Conservation (phyloP, 169 alveolate genomes). For the Eimeria acervulina region DNA sequence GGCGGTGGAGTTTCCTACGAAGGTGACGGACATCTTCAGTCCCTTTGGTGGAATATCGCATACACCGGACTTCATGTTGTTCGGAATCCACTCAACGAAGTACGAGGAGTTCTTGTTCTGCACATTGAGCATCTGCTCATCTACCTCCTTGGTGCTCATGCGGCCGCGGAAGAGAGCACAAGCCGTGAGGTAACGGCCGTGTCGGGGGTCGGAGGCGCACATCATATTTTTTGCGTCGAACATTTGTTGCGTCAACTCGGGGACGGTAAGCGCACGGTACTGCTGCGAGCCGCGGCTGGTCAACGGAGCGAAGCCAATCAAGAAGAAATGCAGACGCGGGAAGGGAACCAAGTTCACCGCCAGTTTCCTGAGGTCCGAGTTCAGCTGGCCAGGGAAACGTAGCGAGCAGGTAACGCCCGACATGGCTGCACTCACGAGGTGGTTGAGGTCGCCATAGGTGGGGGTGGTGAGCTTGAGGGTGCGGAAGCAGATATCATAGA, state of each 20-base stretch:
- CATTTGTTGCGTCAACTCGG: slow-evolving; percentile 99
- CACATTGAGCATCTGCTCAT: slow-evolving; percentile 99
- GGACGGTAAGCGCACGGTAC: slow-evolving; percentile 99
- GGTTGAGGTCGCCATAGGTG: slow-evolving; percentile 96
- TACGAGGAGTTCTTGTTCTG: slow-evolving; percentile 99
- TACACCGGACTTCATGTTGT: slow-evolving; percentile 97
- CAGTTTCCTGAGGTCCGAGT: slow-evolving; percentile 97
- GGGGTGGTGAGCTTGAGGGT: slow-evolving; percentile 96
- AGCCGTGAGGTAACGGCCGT: slow-evolving; percentile 99
- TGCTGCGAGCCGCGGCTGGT: slow-evolving; percentile 99
- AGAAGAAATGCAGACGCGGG: slow-evolving; percentile 99
- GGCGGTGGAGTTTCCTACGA: slow-evolving; percentile 99
- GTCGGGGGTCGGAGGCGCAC: slow-evolving; percentile 99
- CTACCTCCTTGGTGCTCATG: slow-evolving; percentile 99
- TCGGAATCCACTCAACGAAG: slow-evolving; percentile 99
- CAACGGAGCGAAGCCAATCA: slow-evolving; percentile 99
- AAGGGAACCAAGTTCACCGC: slow-evolving; percentile 98
- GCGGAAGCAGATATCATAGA: slow-evolving; percentile 99
- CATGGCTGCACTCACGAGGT: slow-evolving; percentile 99
- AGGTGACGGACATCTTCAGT: slow-evolving; percentile 98
- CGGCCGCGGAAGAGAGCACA: slow-evolving; percentile 99
- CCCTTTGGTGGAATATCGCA: slow-evolving; percentile 99
- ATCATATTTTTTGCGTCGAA: slow-evolving; percentile 99
- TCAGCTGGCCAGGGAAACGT: slow-evolving; percentile 98
- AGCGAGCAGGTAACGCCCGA: slow-evolving; percentile 98